A percentile compares a stretch with the other conserved stretches of the same genome.
phyloP scores from a whole-genome alignment of 176 grass and related monocot genomes.

The Bonia amplexicaulis region DNA sequence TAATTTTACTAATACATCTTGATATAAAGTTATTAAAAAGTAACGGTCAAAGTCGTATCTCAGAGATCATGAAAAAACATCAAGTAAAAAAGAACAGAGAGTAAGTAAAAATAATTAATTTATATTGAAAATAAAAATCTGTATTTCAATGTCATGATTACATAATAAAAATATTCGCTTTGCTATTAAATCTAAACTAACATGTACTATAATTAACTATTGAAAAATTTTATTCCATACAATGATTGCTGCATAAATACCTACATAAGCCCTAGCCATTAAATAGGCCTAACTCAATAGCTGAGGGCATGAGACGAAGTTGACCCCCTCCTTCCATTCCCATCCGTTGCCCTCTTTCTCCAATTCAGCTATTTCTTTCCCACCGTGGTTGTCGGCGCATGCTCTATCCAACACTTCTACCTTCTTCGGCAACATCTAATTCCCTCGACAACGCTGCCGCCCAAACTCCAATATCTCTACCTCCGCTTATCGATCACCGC shows the following conservation, averaged over 20 bases:
- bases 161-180: neutral
- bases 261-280: neutral
- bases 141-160: neutral
- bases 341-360: fast-evolving
- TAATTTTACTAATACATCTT: no score
- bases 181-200: neutral
- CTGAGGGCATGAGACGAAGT: neutral
- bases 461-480: neutral
- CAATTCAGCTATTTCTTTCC: neutral
- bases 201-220: neutral
- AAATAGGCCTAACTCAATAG: neutral
- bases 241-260: neutral
- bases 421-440: neutral
- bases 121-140: neutral
- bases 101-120: neutral
- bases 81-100: neutral
- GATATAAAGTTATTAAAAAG: no score
- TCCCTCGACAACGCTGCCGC: fast-evolving
- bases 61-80: no score
- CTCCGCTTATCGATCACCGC: neutral
- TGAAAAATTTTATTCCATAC: neutral
- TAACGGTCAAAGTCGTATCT: no score
- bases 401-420: neutral
- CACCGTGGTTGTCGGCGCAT: fast-evolving
- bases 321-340: neutral